Base-by-base conservation (phyloP, 768 basidiomycete genomes). In the Lactarius indigo region DNA sequence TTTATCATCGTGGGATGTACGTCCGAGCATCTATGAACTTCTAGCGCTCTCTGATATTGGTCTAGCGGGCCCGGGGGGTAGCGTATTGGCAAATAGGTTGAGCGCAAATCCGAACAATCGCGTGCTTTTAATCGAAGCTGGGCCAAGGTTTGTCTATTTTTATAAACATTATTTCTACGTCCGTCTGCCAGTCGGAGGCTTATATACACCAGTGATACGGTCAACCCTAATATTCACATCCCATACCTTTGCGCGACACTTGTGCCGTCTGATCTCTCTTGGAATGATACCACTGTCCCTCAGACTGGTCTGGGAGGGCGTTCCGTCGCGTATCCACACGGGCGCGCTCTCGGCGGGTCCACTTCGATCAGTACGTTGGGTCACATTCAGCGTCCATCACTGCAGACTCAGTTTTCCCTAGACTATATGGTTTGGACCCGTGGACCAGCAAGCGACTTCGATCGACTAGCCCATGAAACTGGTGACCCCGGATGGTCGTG, bases 401-500 rank as follows among this genome's bases (percentile, higher is more conserved):
- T 5, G 15, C 47, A n/a, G 35, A 20, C 39, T 54, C 5, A 33
- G 18, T 26, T 33, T 31, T 18, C 37, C 54, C 2, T 15, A 70
- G 64, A 68, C 39, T 64, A 39, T 20, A 37, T 57, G 59, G 31
- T 63, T 18, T 71, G 63, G 41, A 69, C 65, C 4, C 65, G 68
- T 35, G 72, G 72, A 15, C 66, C 72, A 5, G 28, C 41, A 20
- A 65, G 67, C 23, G 72, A 72, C 39, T 72, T 50, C 30, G 59
- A 72, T 56, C 72, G 72, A 15, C 71, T 39, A n/a, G 71, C 72
- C 4, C 42, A 31, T 6, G 65, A 68, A 5, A 62, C 68, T 20
- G 61, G 64, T 5, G 71, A 72, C 35, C 15, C 5, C 18, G 65
- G 65, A 28, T 72, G 71, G 71, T 71, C 72, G 31, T 72, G 72